phyloP scores from a whole-genome alignment of 2,329 filamentous ascomycete species.

The Penicillium griseofulvum region DNA sequence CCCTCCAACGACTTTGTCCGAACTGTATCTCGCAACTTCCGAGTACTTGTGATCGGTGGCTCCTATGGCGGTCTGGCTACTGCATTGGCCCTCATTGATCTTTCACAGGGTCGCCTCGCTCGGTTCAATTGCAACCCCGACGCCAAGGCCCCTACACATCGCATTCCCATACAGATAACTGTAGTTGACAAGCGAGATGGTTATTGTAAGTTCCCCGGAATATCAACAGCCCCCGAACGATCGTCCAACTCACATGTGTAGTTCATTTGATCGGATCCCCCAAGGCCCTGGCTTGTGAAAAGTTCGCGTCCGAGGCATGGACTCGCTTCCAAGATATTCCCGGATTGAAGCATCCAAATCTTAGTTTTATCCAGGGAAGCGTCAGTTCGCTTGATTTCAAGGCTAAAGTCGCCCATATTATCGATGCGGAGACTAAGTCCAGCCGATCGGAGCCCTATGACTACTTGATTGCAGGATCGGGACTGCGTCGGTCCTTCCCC shows the following conservation, averaged over 20 bases:
- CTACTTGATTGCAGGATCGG: constrained; percentile 71
- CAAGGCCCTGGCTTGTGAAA: constrained; percentile 63
- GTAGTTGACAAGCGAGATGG: constrained; percentile 78
- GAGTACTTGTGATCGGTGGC: constrained; percentile 66
- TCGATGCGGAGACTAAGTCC: constrained; percentile 49
- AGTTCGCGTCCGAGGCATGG: constrained; percentile 68
- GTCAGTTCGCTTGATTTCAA: constrained; percentile 60
- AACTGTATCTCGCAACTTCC: constrained; percentile 35
- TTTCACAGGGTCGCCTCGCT: constrained; percentile 56
- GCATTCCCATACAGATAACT: constrained; percentile 64
- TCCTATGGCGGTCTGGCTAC: constrained; percentile 70
- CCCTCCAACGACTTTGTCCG: constrained; percentile 28
- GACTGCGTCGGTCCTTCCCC: constrained; percentile 67
- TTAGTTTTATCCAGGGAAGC: constrained; percentile 65
- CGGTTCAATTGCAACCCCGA: constrained; percentile 40
- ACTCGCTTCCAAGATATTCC: constrained; percentile 65
- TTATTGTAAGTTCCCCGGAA: constrained; percentile 58
- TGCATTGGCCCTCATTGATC: constrained; percentile 65
- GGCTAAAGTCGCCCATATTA: constrained; percentile 58
- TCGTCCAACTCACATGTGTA: constrained; percentile 31
- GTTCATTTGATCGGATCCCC: constrained; percentile 76
- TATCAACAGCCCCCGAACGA: background rate
- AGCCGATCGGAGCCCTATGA: constrained; percentile 57
- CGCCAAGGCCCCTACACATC: constrained; percentile 31
- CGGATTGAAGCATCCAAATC: constrained; percentile 60